These are phyloP conservation scores for Pestalotiopsis sp. DNA, from an alignment of 2,329 filamentous ascomycete species.

Conservation along the genomic window DNA sequence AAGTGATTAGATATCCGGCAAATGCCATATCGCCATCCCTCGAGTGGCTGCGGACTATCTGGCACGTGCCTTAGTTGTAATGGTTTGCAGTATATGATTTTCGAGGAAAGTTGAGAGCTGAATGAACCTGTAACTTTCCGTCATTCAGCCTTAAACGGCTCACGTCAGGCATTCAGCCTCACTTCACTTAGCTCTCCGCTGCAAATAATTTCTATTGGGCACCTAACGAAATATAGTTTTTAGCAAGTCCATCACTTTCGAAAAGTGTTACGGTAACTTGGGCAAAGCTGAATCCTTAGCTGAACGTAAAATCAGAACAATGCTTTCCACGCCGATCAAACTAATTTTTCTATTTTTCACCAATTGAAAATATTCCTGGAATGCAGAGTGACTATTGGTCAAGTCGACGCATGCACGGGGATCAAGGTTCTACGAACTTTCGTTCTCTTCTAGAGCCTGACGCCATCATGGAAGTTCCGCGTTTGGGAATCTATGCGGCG, in stretches of 20 bases:
- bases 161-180: background rate
- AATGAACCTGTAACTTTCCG: background rate
- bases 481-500: background rate
- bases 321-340: background rate
- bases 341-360: background rate
- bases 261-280: background rate
- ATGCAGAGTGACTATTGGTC: background rate
- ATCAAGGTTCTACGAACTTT: background rate
- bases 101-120: background rate
- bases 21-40: background rate
- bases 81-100: background rate
- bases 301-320: background rate
- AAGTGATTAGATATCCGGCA: background rate
- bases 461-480: background rate
- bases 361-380: background rate
- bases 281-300: background rate
- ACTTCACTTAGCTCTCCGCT: background rate
- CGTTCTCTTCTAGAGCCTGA: background rate
- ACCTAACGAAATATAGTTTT: background rate
- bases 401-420: background rate
- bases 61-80: background rate
- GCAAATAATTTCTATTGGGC: background rate
- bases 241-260: background rate
- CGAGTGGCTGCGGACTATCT: background rate
- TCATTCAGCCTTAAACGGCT: background rate